Percentiles rank a stretch among this genome's conserved stretches.
phyloP scores from a whole-genome alignment of 805 yeast genomes.

The Dipodascus geniculatus region DNA sequence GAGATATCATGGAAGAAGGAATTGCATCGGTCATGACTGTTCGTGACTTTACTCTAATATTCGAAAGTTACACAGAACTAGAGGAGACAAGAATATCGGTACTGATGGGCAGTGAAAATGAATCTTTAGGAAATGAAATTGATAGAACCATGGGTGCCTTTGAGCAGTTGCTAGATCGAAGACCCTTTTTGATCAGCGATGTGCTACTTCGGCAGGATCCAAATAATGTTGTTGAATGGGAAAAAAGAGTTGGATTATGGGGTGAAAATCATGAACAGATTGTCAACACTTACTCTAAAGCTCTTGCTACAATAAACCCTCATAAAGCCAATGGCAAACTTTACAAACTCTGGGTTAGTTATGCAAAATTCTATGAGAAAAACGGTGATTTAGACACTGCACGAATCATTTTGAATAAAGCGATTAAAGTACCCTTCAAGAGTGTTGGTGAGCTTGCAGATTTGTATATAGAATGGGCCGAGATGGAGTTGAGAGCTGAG shows the following conservation, averaged over 20 bases:
- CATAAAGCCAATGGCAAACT: conserved; percentile 33
- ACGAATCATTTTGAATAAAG: conserved; percentile 47
- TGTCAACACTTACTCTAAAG: conserved; percentile 48
- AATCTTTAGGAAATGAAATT: conserved; percentile 21
- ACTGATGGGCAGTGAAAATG: conserved; percentile 18
- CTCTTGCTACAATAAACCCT: conserved; percentile 57
- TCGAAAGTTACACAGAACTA: conserved; percentile 49
- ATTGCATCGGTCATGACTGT: conserved; percentile 37
- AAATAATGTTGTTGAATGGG: conserved; percentile 59
- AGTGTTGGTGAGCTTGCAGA: conserved; percentile 52
- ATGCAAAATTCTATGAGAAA: conserved; percentile 52
- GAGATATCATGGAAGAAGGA: conserved; percentile 37
- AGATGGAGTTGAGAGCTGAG: conserved; percentile 42
- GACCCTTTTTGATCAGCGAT: conserved; percentile 54
- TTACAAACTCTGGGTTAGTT: conserved; percentile 56
- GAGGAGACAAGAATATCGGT: conserved; percentile 39
- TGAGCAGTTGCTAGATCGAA: conserved; percentile 42
- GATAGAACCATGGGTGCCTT: conserved; percentile 37
- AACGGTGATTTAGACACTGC: conserved; percentile 46
- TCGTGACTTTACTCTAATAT: conserved; percentile 50
- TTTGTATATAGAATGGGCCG: conserved; percentile 69
- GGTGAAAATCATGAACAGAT: conserved; percentile 32
- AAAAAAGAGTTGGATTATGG: conserved; percentile 41
- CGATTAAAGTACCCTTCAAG: conserved; percentile 59
- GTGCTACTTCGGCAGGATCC: conserved; percentile 50